A percentile compares a stretch with the other conserved stretches of the same genome.
phyloP scores from a whole-genome alignment of 202 grass and related monocot species.

The Carex sylvatica region DNA sequence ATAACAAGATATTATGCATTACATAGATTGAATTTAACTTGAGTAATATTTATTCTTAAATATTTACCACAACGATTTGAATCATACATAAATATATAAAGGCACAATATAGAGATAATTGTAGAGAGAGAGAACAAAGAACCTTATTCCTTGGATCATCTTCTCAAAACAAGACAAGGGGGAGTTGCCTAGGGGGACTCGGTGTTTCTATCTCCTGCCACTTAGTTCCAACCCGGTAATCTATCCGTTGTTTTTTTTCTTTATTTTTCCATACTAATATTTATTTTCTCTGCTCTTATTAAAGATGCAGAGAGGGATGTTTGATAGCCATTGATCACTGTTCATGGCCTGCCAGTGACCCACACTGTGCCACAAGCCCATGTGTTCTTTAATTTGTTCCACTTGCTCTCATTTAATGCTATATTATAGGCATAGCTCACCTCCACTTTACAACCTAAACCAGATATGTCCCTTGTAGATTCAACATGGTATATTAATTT shows the following conservation, averaged over 20 bases:
- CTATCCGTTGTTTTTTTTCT: constrained; percentile 12
- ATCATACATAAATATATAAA: background rate
- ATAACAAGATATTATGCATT: too few species aligned
- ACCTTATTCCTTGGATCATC: background rate
- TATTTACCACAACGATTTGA: too few species aligned
- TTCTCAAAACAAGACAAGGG: constrained; percentile 13
- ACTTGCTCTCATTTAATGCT: constrained; percentile 24
- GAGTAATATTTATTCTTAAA: too few species aligned
- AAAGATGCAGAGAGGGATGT: constrained; percentile 22
- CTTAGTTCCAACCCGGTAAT: constrained; percentile 18
- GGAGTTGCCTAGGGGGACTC: background rate
- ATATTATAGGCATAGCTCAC: background rate
- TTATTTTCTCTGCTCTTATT: constrained; percentile 6
- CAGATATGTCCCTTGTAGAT: constrained; percentile 17
- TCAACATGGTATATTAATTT: background rate
- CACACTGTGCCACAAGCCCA: constrained; percentile 32
- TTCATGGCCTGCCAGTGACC: constrained; percentile 39
- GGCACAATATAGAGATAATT: background rate
- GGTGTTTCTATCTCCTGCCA: constrained; percentile 12
- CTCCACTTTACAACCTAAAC: constrained; percentile 40
- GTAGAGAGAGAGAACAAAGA: background rate
- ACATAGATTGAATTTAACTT: too few species aligned
- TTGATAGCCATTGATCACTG: constrained; percentile 34
- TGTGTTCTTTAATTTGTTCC: constrained; percentile 33
- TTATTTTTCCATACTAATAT: background rate